A percentile compares a stretch with the other conserved stretches of the same genome.
These are phyloP conservation scores for Neopestalotiopsis clavispora DNA, from an alignment of 2,329 filamentous ascomycete species.

Conservation along the genomic window DNA sequence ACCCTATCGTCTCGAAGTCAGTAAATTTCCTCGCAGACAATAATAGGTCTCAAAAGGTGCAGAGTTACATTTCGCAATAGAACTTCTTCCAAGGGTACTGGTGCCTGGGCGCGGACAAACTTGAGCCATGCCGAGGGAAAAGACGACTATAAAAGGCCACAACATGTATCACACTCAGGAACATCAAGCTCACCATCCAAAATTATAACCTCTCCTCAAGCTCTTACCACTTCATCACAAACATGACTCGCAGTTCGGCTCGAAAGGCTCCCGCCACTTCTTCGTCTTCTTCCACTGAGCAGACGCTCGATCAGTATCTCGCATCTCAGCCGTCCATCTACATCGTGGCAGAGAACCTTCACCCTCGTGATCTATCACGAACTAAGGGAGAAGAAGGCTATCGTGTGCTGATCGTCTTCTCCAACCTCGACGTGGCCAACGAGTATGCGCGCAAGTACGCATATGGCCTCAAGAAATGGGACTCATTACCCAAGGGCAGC, in stretches of 20 bases:
- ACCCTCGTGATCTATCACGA: constrained; percentile 8
- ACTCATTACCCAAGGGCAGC: background rate
- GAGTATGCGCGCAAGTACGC: constrained; percentile 12
- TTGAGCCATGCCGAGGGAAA: background rate
- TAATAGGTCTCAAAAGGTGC: background rate
- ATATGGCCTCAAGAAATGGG: constrained; percentile 13
- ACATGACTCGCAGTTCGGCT: constrained; percentile 1
- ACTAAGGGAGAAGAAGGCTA: constrained; percentile 12
- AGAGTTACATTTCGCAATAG: background rate
- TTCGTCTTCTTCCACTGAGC: background rate
- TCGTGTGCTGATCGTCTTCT: constrained; percentile 6
- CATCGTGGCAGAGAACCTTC: constrained; percentile 14
- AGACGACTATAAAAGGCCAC: background rate
- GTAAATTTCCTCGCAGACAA: background rate
- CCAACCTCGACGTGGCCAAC: background rate
- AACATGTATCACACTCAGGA: background rate
- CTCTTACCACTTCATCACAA: background rate
- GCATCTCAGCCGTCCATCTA: constrained; percentile 13
- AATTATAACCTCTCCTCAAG: background rate
- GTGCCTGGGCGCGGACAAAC: background rate
- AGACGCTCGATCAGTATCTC: constrained; percentile 12
- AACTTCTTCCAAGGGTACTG: background rate
- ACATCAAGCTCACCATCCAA: background rate
- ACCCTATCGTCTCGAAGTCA: background rate
- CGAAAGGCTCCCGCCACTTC: background rate